phyloP scores from a whole-genome alignment of 1,284 basidiomycete species.

The Melanopsichium pennsylvanicum region DNA sequence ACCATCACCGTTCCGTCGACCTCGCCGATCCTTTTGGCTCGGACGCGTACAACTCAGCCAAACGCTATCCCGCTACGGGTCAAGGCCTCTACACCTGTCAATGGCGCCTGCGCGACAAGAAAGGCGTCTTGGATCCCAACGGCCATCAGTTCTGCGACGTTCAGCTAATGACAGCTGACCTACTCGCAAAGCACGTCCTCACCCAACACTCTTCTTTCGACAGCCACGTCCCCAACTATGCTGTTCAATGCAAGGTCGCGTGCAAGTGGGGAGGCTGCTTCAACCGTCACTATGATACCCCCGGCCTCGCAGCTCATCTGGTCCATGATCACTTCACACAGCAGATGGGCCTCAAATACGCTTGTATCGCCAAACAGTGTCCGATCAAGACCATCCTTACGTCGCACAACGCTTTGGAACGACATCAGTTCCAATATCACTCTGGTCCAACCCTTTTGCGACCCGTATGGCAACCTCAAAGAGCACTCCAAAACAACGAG shows the following conservation, averaged over 20 bases:
- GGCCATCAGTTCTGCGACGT: constrained; percentile 15
- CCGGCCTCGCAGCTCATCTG: constrained; percentile 19
- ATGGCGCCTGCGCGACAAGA: constrained; percentile 30
- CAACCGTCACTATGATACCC: constrained; percentile 24
- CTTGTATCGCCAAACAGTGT: constrained; percentile 18
- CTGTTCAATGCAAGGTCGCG: constrained; percentile 1
- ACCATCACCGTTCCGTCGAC: constrained; percentile 8
- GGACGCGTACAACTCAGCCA: constrained; percentile 5
- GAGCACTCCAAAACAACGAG: background rate
- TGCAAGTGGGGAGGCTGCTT: constrained; percentile 32
- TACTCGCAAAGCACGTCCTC: constrained; percentile 22
- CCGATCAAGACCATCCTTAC: constrained; percentile 8
- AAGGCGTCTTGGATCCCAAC: constrained; percentile 8
- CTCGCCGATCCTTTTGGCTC: constrained; percentile 20
- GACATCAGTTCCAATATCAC: constrained; percentile 21
- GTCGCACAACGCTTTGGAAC: constrained; percentile 6
- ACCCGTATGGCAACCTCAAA: constrained; percentile 8
- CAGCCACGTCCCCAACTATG: background rate
- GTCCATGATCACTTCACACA: constrained; percentile 27
- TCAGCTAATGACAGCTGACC: constrained; percentile 23
- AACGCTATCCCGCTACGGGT: constrained; percentile 1
- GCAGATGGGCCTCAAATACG: constrained; percentile 27
- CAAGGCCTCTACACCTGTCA: constrained; percentile 10
- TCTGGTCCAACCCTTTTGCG: background rate
- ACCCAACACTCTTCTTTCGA: background rate